phyloP scores from a whole-genome alignment of 2,329 filamentous ascomycete genomes.

The Scleromitrula shiraiana region DNA sequence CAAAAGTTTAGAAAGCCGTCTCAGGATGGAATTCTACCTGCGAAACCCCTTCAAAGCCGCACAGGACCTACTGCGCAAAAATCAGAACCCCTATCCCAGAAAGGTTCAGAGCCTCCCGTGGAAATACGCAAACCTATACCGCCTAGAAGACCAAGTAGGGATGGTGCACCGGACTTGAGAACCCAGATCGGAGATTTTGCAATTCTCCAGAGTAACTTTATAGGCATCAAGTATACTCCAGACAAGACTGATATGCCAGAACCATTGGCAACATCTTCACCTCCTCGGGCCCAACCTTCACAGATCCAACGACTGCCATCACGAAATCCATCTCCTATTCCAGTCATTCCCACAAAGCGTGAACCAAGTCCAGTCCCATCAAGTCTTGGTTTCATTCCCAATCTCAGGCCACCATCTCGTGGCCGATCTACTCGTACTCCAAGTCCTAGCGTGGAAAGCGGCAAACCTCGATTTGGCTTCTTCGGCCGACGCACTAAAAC shows the following conservation, averaged over 20 bases:
- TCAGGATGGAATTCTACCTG: slow-evolving; percentile 33
- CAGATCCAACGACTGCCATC: slow-evolving; percentile 29
- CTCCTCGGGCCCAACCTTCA: slow-evolving; percentile 28
- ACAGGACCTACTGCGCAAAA: neutral
- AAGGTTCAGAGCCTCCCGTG: neutral
- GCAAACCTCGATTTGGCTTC: slow-evolving; percentile 63
- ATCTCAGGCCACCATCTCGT: slow-evolving; percentile 26
- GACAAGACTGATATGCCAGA: slow-evolving; percentile 20
- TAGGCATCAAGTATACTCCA: slow-evolving; percentile 18
- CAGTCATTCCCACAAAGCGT: slow-evolving; percentile 26
- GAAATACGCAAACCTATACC: slow-evolving; percentile 16
- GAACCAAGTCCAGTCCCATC: slow-evolving; percentile 24
- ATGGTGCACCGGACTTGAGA: slow-evolving; percentile 57
- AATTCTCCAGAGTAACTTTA: slow-evolving; percentile 54
- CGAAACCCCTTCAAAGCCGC: slow-evolving; percentile 30
- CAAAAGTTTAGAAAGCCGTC: slow-evolving; percentile 40
- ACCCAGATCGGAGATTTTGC: slow-evolving; percentile 45
- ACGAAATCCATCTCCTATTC: slow-evolving; percentile 29
- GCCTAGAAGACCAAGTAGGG: slow-evolving; percentile 58
- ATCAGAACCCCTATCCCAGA: neutral
- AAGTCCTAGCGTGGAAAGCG: slow-evolving; percentile 49
- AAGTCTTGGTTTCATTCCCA: slow-evolving; percentile 27
- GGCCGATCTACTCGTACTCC: slow-evolving; percentile 36
- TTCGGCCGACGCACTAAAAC: slow-evolving; percentile 68
- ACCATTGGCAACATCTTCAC: slow-evolving; percentile 14